Evolutionary conservation across 2,329 filamentous ascomycete species (phyloP), one percentile per base, ranked within the genome.

Genomic region (Orbilia quercus): DNA sequence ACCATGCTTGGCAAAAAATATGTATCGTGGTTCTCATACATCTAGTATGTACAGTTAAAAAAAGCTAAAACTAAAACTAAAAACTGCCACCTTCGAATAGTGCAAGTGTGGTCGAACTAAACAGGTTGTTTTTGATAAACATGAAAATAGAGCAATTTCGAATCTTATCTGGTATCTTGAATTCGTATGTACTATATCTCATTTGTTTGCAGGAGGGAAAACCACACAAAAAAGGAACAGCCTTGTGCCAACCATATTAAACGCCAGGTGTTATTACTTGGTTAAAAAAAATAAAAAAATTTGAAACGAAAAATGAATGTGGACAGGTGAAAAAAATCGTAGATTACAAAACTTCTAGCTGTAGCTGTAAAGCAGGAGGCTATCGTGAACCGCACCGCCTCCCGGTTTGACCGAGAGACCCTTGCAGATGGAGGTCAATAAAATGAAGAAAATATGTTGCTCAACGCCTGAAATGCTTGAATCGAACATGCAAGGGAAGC

Each of bases 381-480:
- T 51, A 51, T 48, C 42, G 42, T 60, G 55, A 42, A 25, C 42
- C 53, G 47, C 50, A 36, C 44, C 22, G 40, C 57, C 22, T 36
- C 42, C 16, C 38, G 25, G 57, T 9, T 36, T 23, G 42, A 44
- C 51, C 38, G 31, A 25, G 34, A 45, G 44, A 50, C 59, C 67
- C 67, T 72, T 64, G 59, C 59, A 64, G 40, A 50, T 57, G 40
- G n/a, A 2, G 31, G 20, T 20, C 18, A 54, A 31, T 51, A 57
- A 67, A 48, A 18, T 34, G 63, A 57, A 36, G 47, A 25, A 51
- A 70, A 57, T 57, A 38, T 70, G 45, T 38, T 72, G 53, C 36
- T 64, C 25, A 71, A 72, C 67, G 67, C 67, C 67, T 64, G 42
- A 54, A 64, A 72, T 72, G 67, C 67, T 59, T 57, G 58, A 57